phyloP scores from a whole-genome alignment of 345 rosid species.

The Kernera saxatilis region DNA sequence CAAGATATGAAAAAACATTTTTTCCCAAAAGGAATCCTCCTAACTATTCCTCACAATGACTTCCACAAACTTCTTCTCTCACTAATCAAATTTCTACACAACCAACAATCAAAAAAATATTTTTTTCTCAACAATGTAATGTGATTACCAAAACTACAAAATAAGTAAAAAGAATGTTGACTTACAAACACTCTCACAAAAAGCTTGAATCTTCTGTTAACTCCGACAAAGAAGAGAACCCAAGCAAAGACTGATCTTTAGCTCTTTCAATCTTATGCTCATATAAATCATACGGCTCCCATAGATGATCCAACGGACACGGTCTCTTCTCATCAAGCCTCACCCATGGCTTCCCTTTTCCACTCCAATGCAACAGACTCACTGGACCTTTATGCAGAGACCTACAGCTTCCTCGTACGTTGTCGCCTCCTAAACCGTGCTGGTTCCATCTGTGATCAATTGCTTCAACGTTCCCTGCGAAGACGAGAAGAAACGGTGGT shows the following conservation, averaged over 20 bases:
- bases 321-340: constrained; percentile 74
- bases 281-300: constrained; percentile 80
- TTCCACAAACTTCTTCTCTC: constrained; percentile 2
- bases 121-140: constrained; percentile 3
- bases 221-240: constrained; percentile 29
- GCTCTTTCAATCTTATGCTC: constrained; percentile 16
- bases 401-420: constrained; percentile 80
- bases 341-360: constrained; percentile 96
- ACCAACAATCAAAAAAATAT: not conserved
- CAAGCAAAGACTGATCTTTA: constrained; percentile 27
- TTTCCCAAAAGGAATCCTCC: not conserved
- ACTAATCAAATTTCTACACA: constrained; percentile 13
- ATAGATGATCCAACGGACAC: constrained; percentile 68
- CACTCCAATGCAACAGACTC: constrained; percentile 96
- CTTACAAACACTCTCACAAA: constrained; percentile 27
- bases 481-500: constrained; percentile 86
- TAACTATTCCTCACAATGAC: constrained; percentile 1
- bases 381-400: constrained; percentile 81
- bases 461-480: constrained; percentile 72
- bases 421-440: constrained; percentile 95
- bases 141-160: constrained; percentile 1
- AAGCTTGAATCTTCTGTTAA: constrained; percentile 36
- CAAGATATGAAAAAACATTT: not conserved
- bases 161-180: constrained; percentile 8
- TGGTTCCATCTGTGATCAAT: constrained; percentile 94